Percentiles rank a stretch among this genome's conserved stretches.
These are phyloP conservation scores for Malassezia sympodialis DNA, from an alignment of 1,284 basidiomycete species.

Conservation along the genomic window DNA sequence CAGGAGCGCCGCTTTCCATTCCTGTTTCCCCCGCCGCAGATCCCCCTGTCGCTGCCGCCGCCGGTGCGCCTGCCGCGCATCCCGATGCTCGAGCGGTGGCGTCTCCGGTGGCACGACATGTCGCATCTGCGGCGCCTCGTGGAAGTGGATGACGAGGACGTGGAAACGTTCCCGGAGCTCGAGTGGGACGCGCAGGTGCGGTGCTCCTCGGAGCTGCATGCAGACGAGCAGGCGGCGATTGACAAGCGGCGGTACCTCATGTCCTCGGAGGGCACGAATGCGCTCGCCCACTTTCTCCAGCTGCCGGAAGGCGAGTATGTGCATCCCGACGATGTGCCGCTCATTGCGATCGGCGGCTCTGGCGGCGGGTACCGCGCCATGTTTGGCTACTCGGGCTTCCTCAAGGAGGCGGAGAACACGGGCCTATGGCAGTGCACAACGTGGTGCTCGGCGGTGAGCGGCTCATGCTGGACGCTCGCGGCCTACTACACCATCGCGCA, in stretches of 20 bases:
- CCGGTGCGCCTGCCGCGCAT: conserved; percentile 6
- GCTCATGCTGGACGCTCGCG: conserved; percentile 46
- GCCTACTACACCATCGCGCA: conserved; percentile 33
- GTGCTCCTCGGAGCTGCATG: conserved; percentile 25
- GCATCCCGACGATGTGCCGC: conserved; percentile 42
- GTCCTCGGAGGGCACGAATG: conserved; percentile 20
- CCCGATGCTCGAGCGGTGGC: conserved; percentile 24
- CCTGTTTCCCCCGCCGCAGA: conserved; percentile 24
- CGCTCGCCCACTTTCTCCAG: conserved; percentile 22
- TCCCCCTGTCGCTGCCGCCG: conserved; percentile 18
- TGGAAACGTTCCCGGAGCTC: conserved; percentile 33
- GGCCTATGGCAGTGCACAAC: conserved; percentile 39
- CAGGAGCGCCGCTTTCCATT: conserved; percentile 17
- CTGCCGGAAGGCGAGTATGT: conserved; percentile 35
- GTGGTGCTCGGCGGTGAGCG: conserved; percentile 44
- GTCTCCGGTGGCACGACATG: conserved; percentile 26
- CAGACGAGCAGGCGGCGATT: conserved; percentile 24
- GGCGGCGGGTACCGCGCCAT: conserved; percentile 48
- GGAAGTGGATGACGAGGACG: conserved; percentile 19
- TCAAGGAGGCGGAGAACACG: conserved; percentile 33
- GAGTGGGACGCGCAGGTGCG: conserved; percentile 33
- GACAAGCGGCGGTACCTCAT: conserved; percentile 17
- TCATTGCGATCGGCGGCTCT: conserved; percentile 44
- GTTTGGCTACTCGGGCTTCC: conserved; percentile 33
- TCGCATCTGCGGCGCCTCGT: conserved; percentile 25